A percentile compares a stretch with the other conserved stretches of the same genome.
Evolutionary conservation across 2,329 filamentous ascomycete genomes (phyloP).

Genomic region (Neofusicoccum parvum): DNA sequence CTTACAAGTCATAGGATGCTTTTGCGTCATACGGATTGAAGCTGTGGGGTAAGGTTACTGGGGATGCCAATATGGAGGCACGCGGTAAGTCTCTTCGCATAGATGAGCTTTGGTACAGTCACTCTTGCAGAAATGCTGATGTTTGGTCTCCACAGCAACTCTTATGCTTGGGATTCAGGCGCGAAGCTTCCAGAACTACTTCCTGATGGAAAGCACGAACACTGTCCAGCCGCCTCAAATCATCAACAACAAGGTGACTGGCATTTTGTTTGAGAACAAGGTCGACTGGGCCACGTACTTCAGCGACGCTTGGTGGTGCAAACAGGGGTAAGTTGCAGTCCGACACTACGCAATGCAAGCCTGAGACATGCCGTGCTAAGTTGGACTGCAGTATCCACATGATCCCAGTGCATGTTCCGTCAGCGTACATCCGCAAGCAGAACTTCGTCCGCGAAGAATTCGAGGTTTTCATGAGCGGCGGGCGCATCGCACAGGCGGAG

Average conservation of each 20-base stretch:
- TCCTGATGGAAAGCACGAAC: constrained; percentile 76
- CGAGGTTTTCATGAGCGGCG: constrained; percentile 73
- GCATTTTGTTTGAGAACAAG: constrained; percentile 91
- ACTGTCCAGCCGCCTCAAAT: constrained; percentile 73
- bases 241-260: constrained; percentile 75
- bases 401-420: constrained; percentile 74
- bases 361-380: background rate
- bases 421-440: constrained; percentile 67
- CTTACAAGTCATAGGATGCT: constrained; percentile 51
- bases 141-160: constrained; percentile 51
- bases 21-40: constrained; percentile 88
- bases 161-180: constrained; percentile 80
- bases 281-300: constrained; percentile 92
- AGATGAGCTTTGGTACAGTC: background rate
- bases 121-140: background rate
- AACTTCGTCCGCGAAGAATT: constrained; percentile 75
- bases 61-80: constrained; percentile 77
- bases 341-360: background rate
- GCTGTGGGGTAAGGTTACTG: constrained; percentile 84
- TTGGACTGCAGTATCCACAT: constrained; percentile 68
- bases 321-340: constrained; percentile 51
- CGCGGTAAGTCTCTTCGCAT: constrained; percentile 41
- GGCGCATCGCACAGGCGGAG: constrained; percentile 62
- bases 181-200: constrained; percentile 77
- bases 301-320: constrained; percentile 66